phyloP scores from a whole-genome alignment of 2,329 filamentous ascomycete genomes.

The Curvularia eragrostidis region DNA sequence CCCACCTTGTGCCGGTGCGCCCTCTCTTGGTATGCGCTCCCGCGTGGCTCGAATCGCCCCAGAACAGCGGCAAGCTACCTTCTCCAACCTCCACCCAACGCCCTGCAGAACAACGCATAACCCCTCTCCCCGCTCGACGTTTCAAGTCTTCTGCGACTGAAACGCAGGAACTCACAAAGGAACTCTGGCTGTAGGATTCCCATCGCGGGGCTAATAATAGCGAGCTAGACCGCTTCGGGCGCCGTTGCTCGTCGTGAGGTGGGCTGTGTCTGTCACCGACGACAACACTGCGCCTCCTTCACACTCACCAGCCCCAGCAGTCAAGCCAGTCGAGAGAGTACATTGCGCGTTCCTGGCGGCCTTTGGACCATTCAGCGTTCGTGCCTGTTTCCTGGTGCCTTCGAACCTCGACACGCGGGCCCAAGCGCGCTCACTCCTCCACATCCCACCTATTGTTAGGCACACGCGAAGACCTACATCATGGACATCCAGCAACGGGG shows the following conservation, averaged over 20 bases:
- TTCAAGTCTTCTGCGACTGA: slow-evolving; percentile 31
- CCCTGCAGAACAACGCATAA: slow-evolving; percentile 21
- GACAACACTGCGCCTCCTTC: slow-evolving; percentile 37
- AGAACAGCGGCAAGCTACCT: neutral
- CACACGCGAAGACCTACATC: slow-evolving; percentile 58
- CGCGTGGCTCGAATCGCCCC: slow-evolving; percentile 6
- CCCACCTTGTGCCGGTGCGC: slow-evolving; percentile 5
- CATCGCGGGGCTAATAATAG: slow-evolving; percentile 19
- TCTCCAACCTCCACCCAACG: slow-evolving; percentile 4
- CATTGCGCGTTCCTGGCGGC: slow-evolving; percentile 27
- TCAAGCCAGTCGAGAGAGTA: slow-evolving; percentile 23
- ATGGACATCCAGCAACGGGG: slow-evolving; percentile 58
- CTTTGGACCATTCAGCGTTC: slow-evolving; percentile 33
- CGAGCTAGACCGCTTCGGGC: slow-evolving; percentile 20
- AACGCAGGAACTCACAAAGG: slow-evolving; percentile 29
- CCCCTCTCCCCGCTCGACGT: slow-evolving; percentile 20
- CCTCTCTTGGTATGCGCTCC: slow-evolving; percentile 5
- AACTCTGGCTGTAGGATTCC: slow-evolving; percentile 13
- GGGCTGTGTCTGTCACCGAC: slow-evolving; percentile 20
- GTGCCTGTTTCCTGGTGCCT: slow-evolving; percentile 17
- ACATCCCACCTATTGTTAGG: slow-evolving; percentile 37
- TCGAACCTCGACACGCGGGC: slow-evolving; percentile 15
- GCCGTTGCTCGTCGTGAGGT: slow-evolving; percentile 21
- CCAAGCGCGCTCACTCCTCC: slow-evolving; percentile 33
- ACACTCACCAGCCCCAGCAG: slow-evolving; percentile 39